These are phyloP conservation scores for Anethum foeniculum DNA, from an alignment of 140 eudicot genomes.

Conservation along the genomic window DNA sequence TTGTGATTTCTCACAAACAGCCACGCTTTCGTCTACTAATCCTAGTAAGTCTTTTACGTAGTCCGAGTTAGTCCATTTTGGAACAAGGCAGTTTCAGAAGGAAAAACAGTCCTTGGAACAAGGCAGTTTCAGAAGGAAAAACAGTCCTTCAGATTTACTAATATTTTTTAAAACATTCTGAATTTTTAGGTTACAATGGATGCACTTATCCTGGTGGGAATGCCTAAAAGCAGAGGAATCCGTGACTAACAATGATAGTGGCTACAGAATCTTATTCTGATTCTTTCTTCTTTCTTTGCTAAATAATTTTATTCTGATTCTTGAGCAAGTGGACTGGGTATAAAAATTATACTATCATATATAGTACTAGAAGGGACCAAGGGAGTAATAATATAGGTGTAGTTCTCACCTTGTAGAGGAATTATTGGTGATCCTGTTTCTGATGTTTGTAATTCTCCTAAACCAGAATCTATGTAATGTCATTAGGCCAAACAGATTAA, in stretches of 20 bases:
- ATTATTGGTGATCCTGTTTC: neutral
- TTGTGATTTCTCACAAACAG: constrained; percentile 44
- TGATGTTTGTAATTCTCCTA: neutral
- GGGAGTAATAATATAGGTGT: neutral
- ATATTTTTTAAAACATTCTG: neutral
- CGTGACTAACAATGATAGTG: neutral
- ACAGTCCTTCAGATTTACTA: neutral
- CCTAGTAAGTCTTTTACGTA: constrained; percentile 34
- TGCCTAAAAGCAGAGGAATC: constrained; percentile 10
- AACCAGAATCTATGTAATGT: neutral
- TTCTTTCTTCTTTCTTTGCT: neutral
- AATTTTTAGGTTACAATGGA: constrained; percentile 34
- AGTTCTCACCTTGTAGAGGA: neutral
- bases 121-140: neutral
- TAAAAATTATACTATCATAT: neutral
- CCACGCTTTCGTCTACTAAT: constrained; percentile 33
- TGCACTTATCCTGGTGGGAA: constrained; percentile 36
- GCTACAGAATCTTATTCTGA: neutral
- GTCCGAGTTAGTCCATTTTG: neutral
- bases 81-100: neutral
- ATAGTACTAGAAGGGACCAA: neutral
- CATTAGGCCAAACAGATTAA: neutral
- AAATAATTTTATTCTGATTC: neutral
- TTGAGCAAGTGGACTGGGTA: constrained; percentile 1
- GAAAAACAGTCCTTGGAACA: neutral